phyloP scores from a whole-genome alignment of 2,329 filamentous ascomycete species.

The Neonectria faginata region DNA sequence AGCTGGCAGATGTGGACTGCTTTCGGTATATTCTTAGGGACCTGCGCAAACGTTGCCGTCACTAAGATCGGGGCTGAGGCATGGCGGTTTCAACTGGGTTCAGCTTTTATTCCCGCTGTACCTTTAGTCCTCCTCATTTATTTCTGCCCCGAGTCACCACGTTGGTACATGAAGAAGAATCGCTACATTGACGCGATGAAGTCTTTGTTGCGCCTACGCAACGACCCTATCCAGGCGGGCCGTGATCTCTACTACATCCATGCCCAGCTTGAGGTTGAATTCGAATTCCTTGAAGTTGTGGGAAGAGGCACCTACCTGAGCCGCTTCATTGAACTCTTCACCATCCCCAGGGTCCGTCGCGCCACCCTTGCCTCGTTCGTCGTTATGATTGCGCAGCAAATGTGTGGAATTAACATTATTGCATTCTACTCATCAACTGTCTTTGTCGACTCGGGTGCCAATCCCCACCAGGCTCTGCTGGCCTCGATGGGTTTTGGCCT shows the following conservation, averaged over 20 bases:
- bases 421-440: conserved; percentile 79
- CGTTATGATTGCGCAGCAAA: conserved; percentile 84
- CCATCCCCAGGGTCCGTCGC: conserved; percentile 74
- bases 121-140: conserved; percentile 70
- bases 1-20: conserved; percentile 80
- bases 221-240: conserved; percentile 67
- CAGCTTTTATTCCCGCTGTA: conserved; percentile 71
- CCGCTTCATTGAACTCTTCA: conserved; percentile 75
- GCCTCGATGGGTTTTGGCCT: conserved; percentile 70
- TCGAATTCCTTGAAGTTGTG: conserved; percentile 60
- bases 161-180: conserved; percentile 76
- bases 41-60: conserved; percentile 67
- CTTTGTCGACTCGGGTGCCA: conserved; percentile 68
- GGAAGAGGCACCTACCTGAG: conserved; percentile 67
- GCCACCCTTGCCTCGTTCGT: conserved; percentile 82
- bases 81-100: conserved; percentile 74
- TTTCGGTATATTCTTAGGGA: conserved; percentile 72
- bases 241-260: conserved; percentile 74
- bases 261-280: conserved; percentile 72
- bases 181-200: conserved; percentile 70
- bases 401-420: conserved; percentile 79
- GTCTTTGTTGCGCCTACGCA: conserved; percentile 64
- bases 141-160: conserved; percentile 73
- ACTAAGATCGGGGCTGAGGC: conserved; percentile 52
- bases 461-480: conserved; percentile 66